Base-by-base conservation (phyloP, 257 asterid species). In the Solanum pennellii region DNA sequence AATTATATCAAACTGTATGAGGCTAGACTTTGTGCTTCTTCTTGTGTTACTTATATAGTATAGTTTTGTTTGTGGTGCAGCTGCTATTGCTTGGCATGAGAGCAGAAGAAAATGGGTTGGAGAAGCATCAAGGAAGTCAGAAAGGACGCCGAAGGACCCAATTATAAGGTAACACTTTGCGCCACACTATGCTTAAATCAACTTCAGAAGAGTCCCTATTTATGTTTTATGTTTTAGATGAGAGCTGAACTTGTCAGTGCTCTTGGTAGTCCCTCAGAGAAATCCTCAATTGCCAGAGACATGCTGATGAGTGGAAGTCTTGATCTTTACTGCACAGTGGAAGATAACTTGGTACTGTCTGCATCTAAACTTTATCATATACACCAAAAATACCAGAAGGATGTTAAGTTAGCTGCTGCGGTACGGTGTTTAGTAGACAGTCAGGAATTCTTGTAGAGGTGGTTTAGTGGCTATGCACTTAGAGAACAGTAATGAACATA, bases 61-160 rank as follows among this genome's bases (percentile, higher is more conserved):
- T 29, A 60, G 8, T 41, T 23, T 60, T 45, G 83, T 86, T 68
- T 89, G 88, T 89, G 76, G 68, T 94, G 86, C 89, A 96, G 99
- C 96, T 90, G 96, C 94, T 20, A 92, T 90, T 92, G 96, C 95
- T 47, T 96, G 99, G 99, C 90, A 91, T 3, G 98, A 95, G 93
- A 91, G 87, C 90, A 90, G 98, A 88, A 92, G 91, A 90, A 92
- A 90, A 89, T 96, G 99, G 99, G 88, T 87, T 13, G 98, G 98
- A 86, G 93, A 94, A 86, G 89, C 66, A 85, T 88, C 95, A 72
- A 92, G 89, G 86, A 92, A 88, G 89, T 85, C 94, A 73, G 89
- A 88, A 56, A 91, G 91, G 91, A 88, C 87, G 21, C 90, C 91
- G n/a, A 94, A 92, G 91, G 99, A 96, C 86, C 99, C 92, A 29